These are phyloP conservation scores for Yamadazyma nakazawae DNA, from an alignment of 805 yeast species.

Conservation along the genomic window DNA sequence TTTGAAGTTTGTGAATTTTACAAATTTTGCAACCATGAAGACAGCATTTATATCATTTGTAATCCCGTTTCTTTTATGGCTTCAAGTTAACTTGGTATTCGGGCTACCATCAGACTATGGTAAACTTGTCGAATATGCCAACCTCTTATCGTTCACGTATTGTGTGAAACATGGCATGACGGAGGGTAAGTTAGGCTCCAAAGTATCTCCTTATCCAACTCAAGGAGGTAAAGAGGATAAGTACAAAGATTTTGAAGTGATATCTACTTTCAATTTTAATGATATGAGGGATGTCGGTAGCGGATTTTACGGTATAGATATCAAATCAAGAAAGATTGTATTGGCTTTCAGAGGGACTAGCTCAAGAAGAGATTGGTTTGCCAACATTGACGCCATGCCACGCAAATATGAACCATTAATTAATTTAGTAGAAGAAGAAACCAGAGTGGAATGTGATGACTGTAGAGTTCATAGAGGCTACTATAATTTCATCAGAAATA, in stretches of 20 bases:
- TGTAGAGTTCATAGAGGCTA: conserved; percentile 70
- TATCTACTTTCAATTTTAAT: conserved; percentile 39
- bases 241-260: conserved; percentile 30
- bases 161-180: conserved; percentile 31
- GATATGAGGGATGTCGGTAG: conserved; percentile 48
- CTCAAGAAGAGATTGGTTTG: conserved; percentile 57
- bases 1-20: not conserved
- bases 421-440: conserved; percentile 6
- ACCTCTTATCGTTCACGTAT: conserved; percentile 35
- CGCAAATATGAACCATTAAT: conserved; percentile 47
- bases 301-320: conserved; percentile 54
- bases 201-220: conserved; percentile 22
- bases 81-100: not conserved
- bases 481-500: conserved; percentile 41
- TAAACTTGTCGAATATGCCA: conserved; percentile 30
- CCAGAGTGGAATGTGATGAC: conserved; percentile 35
- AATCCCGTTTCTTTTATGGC: not conserved
- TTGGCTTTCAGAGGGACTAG: conserved; percentile 64
- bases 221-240: conserved; percentile 20
- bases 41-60: not conserved
- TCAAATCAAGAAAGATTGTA: conserved; percentile 37
- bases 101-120: conserved; percentile 14
- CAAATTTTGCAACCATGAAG: not conserved
- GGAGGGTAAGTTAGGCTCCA: conserved; percentile 20
- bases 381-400: conserved; percentile 52